Base-by-base conservation (phyloP, 106 monocot genomes). In the Allium fistulosum region DNA sequence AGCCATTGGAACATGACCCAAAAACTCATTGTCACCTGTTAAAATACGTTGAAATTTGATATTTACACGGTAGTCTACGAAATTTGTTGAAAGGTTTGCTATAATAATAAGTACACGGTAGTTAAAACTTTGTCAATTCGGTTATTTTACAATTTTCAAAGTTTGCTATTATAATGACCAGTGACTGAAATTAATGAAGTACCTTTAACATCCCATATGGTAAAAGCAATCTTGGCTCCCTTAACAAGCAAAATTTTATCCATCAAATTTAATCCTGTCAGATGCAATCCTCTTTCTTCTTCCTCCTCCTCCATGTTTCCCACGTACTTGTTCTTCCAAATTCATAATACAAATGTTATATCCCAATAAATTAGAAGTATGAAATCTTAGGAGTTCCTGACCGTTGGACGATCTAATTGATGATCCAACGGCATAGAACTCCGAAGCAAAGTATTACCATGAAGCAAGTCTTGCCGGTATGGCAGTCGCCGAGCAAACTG, bases 161-260 rank as follows among this genome's bases (percentile, higher is more conserved):
- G n/a, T n/a, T n/a, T n/a, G n/a, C n/a, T n/a, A n/a, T n/a, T 28
- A 28, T 2, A 2, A 28, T 28, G 28, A 28, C 2, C 28, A 2
- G 28, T 28, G 3, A 28, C 3, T 28, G 3, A 28, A 51, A 27
- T 62, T 69, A 68, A 73, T 51, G 1, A 28, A 15, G n/a, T 68
- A 94, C 94, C 94, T 79, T 66, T 85, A 72, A 91, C 82, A 73
- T 96, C 96, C 87, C 96, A 96, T 52, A 91, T 88, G 56, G 75
- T 96, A 28, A 85, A 84, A 11, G 68, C 86, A 28, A 96, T 91
- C 51, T 66, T 63, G 1, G 80, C 86, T 14, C 88, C 96, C 57
- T 72, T 69, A 7, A 89, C 84, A 15, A 49, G 66, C 18, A 89
- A 71, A 50, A 81, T 64, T 69, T 89, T 89, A 63, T 84, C 86